A percentile compares a stretch with the other conserved stretches of the same genome.
These are phyloP conservation scores for Persicaria tinctoria DNA, from an alignment of 148 eudicot species.

Conservation along the genomic window DNA sequence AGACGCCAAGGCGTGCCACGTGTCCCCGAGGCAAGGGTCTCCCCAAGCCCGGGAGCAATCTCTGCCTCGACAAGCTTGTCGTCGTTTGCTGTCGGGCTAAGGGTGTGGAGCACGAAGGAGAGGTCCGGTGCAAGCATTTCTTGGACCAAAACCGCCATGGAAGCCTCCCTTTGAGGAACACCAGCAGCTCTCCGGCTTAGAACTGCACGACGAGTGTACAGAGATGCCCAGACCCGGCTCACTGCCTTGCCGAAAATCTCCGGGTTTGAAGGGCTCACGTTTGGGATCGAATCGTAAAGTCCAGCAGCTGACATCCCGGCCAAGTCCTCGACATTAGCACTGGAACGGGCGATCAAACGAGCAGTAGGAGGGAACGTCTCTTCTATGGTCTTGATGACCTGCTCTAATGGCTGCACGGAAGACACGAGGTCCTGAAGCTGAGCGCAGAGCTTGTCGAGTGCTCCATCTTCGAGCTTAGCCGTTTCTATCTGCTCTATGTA, in stretches of 20 bases:
- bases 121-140: conserved; percentile 85
- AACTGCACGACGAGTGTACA: conserved; percentile 89
- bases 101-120: conserved; percentile 92
- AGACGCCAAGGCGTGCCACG: conserved; percentile 95
- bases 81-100: conserved; percentile 67
- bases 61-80: conserved; percentile 62
- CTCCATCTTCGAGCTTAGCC: conserved; percentile 57
- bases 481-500: conserved; percentile 61
- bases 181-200: conserved; percentile 76
- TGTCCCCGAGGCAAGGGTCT: conserved; percentile 86
- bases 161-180: conserved; percentile 60
- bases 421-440: conserved; percentile 61
- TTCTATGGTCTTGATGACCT: conserved; percentile 38
- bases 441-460: conserved; percentile 59
- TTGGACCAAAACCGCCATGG: conserved; percentile 81
- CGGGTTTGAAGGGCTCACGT: conserved; percentile 78
- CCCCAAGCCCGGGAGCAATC: conserved; percentile 90
- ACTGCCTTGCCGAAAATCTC: conserved; percentile 48
- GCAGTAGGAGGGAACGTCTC: conserved; percentile 39
- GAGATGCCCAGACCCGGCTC: conserved; percentile 79
- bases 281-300: conserved; percentile 90
- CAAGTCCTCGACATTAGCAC: conserved; percentile 94
- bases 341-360: conserved; percentile 77
- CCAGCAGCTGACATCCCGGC: conserved; percentile 99
- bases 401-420: conserved; percentile 39